Evolutionary conservation across 192 early-diverging fungal genomes (phyloP).

Genomic region (Coemansia sp.): DNA sequence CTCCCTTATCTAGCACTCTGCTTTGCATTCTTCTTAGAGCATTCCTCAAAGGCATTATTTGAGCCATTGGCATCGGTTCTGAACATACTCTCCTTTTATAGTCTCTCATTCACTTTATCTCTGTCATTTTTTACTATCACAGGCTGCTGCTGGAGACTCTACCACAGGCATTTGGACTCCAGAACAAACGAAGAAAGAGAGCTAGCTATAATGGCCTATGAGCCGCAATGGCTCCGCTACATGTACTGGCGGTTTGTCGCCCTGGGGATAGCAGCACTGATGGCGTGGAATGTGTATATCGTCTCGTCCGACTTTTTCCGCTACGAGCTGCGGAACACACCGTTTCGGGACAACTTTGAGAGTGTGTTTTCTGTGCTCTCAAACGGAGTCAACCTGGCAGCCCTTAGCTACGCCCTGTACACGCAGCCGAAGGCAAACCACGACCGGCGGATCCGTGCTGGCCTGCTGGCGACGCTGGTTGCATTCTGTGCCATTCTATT

Average conservation of each 20-base stretch:
- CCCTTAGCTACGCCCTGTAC: conserved; percentile 54
- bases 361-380: conserved; percentile 71
- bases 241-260: conserved; percentile 61
- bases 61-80: not conserved
- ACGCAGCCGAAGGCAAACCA: conserved; percentile 48
- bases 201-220: not conserved
- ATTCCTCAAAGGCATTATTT: not conserved
- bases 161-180: too few relatives aligned
- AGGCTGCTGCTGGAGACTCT: too few relatives aligned
- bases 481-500: conserved; percentile 57
- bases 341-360: conserved; percentile 68
- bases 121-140: not conserved
- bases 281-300: conserved; percentile 82
- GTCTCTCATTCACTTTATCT: not conserved
- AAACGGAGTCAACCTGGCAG: conserved; percentile 59
- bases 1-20: not conserved
- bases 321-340: conserved; percentile 58
- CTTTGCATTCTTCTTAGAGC: not conserved
- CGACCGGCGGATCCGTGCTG: conserved; percentile 33
- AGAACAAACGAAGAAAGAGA: not conserved
- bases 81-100: not conserved
- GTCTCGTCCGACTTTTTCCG: conserved; percentile 74
- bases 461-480: conserved; percentile 54
- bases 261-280: conserved; percentile 69
- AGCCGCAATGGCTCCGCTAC: conserved; percentile 14